Evolutionary conservation across 805 yeast species (phyloP), one percentile per base, ranked within the genome.

Genomic region (Groenewaldozyma tartarivorans): DNA sequence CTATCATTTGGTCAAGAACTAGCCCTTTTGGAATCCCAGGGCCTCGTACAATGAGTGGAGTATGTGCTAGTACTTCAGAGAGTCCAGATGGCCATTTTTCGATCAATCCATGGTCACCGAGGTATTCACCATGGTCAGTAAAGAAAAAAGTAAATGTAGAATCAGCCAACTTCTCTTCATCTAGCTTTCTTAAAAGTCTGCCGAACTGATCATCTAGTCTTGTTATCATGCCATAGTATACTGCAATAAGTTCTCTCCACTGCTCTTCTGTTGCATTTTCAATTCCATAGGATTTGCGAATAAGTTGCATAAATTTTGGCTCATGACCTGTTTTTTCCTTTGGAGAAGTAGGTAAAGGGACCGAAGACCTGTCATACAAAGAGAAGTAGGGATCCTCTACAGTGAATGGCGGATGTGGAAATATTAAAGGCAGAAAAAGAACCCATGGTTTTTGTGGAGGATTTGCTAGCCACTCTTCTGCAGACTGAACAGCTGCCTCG

Each of bases 41-140:
- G n/a, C n/a, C n/a, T n/a, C n/a, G n/a, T n/a, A 26, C n/a, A 26
- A 26, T 26, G 13, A 26, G 30, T 11, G 30, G 30, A 11, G 11
- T n/a, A n/a, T 26, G 30, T 11, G n/a, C 30, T 11, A 26, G 30
- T n/a, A 26, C 30, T 26, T 26, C 30, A n/a, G 30, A 26, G n/a
- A n/a, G 11, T 11, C 30, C 30, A 26, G 13, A 11, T 11, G 30
- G 30, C 30, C 30, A 26, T n/a, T 26, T 26, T 26, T 26, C 30
- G n/a, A 26, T 26, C 13, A 26, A n/a, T n/a, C 30, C 30, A 26
- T 26, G 30, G n/a, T 26, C 30, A 11, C 30, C 30, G 13, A 26
- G 30, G 30, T 26, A 26, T n/a, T 26, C 30, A n/a, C 30, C 30
- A n/a, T 26, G 30, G 30, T 26, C 30, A n/a, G 30, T 26, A n/a